Base-by-base conservation (phyloP, 768 basidiomycete genomes). In the Termitomyces sp. region DNA sequence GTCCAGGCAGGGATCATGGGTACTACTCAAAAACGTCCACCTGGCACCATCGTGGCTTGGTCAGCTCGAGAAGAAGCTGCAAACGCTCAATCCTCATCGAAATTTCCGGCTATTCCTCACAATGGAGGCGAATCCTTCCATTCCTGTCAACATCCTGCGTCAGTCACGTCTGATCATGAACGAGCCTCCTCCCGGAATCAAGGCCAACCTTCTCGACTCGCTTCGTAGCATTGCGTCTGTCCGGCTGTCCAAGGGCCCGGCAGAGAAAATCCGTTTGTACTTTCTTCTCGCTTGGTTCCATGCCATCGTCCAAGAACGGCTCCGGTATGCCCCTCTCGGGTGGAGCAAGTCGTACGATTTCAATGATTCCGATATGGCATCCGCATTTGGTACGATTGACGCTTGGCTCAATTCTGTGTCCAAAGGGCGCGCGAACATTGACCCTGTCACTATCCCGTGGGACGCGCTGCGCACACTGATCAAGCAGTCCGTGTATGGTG, bases 271-370 rank as follows among this genome's bases (percentile, higher is more conserved):
- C 41, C 85, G 97, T 5, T 72, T 98, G 47, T 95, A 96, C 74
- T 98, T 98, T 87, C 78, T 98, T 34, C 82, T 98, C 31, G 92
- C 97, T 1, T 99, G 96, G 95, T 97, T 98, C 88, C 97, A 99
- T 66, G 95, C 97, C 13, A 85, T 98, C 20, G 88, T 98, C 1
- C 95, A 97, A 73, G 97, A 98, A 71, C 92, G 97, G 60, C 78
- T 98, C 13, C 91, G 96, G 42, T 99, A 98, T 70, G 91, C 88
- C 9, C 97, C 97, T 6, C 76, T 99, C 16, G 96, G 97, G 0
- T 99, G 96, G 94, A 95, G 90, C 69, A 93, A 97, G 74, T 80
- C 81, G 0, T 98, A 98, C 73, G 97, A 98, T 70, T 98, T 98
- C 84, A 99, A 99, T 72, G 95, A 98, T 69, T 97, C 96, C 5